phyloP scores from a whole-genome alignment of 2,329 filamentous ascomycete genomes.

The Aspergillus flavus region DNA sequence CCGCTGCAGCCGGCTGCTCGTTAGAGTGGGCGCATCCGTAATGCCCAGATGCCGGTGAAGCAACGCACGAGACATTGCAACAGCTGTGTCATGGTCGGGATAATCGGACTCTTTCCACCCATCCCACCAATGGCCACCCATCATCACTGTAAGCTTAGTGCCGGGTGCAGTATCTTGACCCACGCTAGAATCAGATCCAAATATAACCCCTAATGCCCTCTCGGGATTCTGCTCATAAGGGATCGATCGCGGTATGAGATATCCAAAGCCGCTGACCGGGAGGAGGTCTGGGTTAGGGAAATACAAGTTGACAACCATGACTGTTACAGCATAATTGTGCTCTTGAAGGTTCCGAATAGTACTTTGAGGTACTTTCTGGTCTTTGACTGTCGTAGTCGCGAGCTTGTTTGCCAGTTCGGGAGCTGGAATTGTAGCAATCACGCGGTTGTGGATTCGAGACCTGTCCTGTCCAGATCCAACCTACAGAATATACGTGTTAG shows the following conservation, averaged over 20 bases:
- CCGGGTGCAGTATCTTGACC: conserved; percentile 62
- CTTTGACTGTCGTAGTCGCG: conserved; percentile 10
- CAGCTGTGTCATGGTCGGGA: conserved; percentile 67
- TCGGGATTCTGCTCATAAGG: conserved; percentile 75
- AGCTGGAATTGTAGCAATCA: conserved; percentile 37
- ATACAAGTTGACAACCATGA: conserved; percentile 92
- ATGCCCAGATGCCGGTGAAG: conserved; percentile 76
- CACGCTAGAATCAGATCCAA: conserved; percentile 72
- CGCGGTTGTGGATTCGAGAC: conserved; percentile 28
- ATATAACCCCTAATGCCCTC: conserved; percentile 84
- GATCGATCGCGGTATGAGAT: conserved; percentile 79
- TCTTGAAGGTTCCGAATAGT: conserved; percentile 28
- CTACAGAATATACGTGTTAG: conserved; percentile 11
- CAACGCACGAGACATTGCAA: conserved; percentile 69
- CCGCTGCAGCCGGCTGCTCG: conserved; percentile 61
- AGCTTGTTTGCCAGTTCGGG: conserved; percentile 31
- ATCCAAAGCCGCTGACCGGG: conserved; percentile 77
- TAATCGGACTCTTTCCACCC: conserved; percentile 55
- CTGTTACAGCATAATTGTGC: conserved; percentile 69
- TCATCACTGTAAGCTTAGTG: conserved; percentile 90
- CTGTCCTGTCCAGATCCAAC: conserved; percentile 17
- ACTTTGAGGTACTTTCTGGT: conserved; percentile 15
- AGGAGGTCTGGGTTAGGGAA: conserved; percentile 68
- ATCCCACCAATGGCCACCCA: conserved; percentile 93
- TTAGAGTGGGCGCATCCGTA: conserved; percentile 61